These are phyloP conservation scores for Amaranthus tricolor DNA, from an alignment of 179 eudicot species.

Conservation along the genomic window DNA sequence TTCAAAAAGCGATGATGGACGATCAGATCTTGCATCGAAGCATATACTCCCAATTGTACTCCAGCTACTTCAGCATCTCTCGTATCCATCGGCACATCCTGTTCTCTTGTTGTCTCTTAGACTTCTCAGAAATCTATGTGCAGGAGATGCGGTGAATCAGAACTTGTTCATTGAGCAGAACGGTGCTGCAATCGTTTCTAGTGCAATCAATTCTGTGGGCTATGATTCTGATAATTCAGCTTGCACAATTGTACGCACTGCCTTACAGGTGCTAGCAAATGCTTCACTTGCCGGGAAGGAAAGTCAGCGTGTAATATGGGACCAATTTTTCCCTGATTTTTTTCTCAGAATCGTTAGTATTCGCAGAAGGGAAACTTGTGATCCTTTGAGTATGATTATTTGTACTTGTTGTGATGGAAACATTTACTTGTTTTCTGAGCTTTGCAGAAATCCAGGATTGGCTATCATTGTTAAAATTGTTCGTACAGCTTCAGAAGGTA, in stretches of 20 bases:
- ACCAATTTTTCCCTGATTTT: constrained; percentile 39
- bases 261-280: constrained; percentile 77
- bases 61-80: constrained; percentile 40
- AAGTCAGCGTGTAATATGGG: constrained; percentile 61
- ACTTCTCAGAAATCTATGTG: constrained; percentile 82
- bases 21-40: constrained; percentile 54
- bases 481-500: constrained; percentile 64
- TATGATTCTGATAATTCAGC: constrained; percentile 34
- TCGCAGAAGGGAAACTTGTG: constrained; percentile 56
- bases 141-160: constrained; percentile 64
- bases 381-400: constrained; percentile 74
- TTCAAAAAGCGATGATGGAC: constrained; percentile 55
- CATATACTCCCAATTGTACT: constrained; percentile 40
- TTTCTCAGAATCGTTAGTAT: constrained; percentile 53
- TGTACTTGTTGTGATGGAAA: constrained; percentile 56
- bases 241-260: constrained; percentile 46
- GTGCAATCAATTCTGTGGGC: constrained; percentile 27
- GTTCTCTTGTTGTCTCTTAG: constrained; percentile 52
- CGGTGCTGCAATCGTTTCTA: constrained; percentile 48
- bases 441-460: constrained; percentile 49
- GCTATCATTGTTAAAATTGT: constrained; percentile 48
- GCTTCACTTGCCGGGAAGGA: constrained; percentile 63
- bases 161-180: constrained; percentile 50
- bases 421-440: constrained; percentile 32
- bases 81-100: constrained; percentile 29